Conservation (phyloP, 352 stramenopile genomes). For the Globisporangium paddicum region DNA sequence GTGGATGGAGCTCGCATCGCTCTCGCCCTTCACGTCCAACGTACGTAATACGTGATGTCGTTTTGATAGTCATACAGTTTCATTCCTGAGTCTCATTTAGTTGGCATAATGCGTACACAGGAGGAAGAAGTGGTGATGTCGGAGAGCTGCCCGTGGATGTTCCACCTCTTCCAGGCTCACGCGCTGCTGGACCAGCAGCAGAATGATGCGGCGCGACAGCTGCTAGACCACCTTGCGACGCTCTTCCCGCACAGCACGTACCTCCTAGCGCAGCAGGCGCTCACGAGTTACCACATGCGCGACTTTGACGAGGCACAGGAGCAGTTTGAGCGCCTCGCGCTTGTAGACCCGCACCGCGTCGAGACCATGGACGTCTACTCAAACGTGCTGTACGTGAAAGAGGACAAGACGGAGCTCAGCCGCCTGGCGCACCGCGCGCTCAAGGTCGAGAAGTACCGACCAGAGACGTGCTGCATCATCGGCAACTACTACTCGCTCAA, state of each 20-base stretch:
- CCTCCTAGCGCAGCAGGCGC: slow-evolving; percentile 65
- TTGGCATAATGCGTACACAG: slow-evolving; percentile 19
- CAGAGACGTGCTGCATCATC: slow-evolving; percentile 98
- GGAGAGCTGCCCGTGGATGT: slow-evolving; percentile 67
- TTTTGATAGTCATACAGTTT: no score
- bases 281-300: slow-evolving; percentile 78
- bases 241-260: slow-evolving; percentile 73
- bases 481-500: slow-evolving; percentile 89
- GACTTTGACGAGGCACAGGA: slow-evolving; percentile 81
- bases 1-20: slow-evolving; percentile 92
- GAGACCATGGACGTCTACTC: slow-evolving; percentile 86
- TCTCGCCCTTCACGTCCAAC: slow-evolving; percentile 58
- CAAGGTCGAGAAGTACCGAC: slow-evolving; percentile 95
- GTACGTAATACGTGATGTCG: slow-evolving; percentile 1
- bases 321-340: slow-evolving; percentile 61
- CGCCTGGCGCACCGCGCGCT: slow-evolving; percentile 89
- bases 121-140: slow-evolving; percentile 57
- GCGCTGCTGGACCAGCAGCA: slow-evolving; percentile 76
- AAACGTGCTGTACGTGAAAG: slow-evolving; percentile 85
- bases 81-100: neutral
- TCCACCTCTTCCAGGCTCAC: slow-evolving; percentile 82
- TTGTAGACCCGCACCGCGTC: slow-evolving; percentile 65
- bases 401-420: slow-evolving; percentile 84
- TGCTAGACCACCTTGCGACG: slow-evolving; percentile 42
- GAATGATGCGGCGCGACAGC: slow-evolving; percentile 50